Percentiles rank a stretch among this genome's conserved stretches.
These are phyloP conservation scores for Aegilops speltoides DNA, from an alignment of 176 grass and related monocot genomes.

Conservation along the genomic window DNA sequence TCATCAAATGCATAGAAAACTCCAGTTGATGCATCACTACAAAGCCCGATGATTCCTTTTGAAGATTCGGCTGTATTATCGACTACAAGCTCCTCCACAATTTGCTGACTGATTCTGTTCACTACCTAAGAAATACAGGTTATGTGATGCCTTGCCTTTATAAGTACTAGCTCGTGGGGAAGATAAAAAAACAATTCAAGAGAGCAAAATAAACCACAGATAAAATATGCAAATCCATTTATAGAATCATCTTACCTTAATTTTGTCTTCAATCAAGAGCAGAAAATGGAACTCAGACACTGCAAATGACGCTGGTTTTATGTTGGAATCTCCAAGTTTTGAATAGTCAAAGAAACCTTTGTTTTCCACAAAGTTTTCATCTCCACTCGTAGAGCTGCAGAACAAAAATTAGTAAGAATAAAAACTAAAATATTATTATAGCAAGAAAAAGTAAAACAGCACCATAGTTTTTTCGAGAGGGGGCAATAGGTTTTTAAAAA, in stretches of 20 bases:
- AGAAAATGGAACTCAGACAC: slow-evolving; percentile 96
- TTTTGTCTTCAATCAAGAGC: slow-evolving; percentile 75
- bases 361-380: slow-evolving; percentile 99
- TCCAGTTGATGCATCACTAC: slow-evolving; percentile 86
- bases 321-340: slow-evolving; percentile 64
- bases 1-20: slow-evolving; percentile 94
- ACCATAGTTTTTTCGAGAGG: not conserved
- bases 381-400: slow-evolving; percentile 72
- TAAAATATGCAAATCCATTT: slow-evolving; percentile 5
- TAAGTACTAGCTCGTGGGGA: not conserved
- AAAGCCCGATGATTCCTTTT: slow-evolving; percentile 87
- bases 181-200: slow-evolving; percentile 5
- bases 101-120: slow-evolving; percentile 93
- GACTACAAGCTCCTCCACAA: slow-evolving; percentile 82
- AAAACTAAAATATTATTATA: slow-evolving; percentile 12
- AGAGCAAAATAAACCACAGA: slow-evolving; percentile 5
- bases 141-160: slow-evolving; percentile 20
- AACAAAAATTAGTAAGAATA: slow-evolving; percentile 22
- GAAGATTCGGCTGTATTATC: slow-evolving; percentile 69
- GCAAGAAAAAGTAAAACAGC: slow-evolving; percentile 7
- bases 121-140: slow-evolving; percentile 63
- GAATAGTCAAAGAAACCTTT: slow-evolving; percentile 95
- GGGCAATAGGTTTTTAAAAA: not conserved
- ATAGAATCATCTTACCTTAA: slow-evolving; percentile 64
- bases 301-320: slow-evolving; percentile 81